Conservation (phyloP, 2,329 filamentous ascomycete genomes). For the Penicillium aurantiogriseum region DNA sequence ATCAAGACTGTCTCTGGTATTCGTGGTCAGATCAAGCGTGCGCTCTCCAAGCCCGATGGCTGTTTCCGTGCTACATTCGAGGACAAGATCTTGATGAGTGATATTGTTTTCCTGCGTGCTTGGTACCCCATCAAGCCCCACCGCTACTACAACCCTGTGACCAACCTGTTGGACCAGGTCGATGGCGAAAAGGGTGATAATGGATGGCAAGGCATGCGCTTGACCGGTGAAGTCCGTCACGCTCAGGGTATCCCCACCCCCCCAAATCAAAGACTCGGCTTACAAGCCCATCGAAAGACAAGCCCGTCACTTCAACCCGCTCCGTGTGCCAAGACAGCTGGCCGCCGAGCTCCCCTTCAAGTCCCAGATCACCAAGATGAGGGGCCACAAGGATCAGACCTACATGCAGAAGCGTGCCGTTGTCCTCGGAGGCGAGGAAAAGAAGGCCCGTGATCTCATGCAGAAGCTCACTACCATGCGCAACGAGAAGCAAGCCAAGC, state of each 20-base stretch:
- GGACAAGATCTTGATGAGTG: slow-evolving; percentile 95
- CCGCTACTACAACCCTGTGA: slow-evolving; percentile 95
- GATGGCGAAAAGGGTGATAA: slow-evolving; percentile 32
- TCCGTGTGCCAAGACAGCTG: slow-evolving; percentile 49
- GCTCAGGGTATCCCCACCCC: slow-evolving; percentile 74
- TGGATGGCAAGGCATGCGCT: slow-evolving; percentile 84
- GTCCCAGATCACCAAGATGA: slow-evolving; percentile 80
- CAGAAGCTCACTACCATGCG: slow-evolving; percentile 87
- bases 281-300: slow-evolving; percentile 66
- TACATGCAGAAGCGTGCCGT: slow-evolving; percentile 96
- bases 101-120: slow-evolving; percentile 92
- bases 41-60: slow-evolving; percentile 87
- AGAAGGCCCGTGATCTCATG: slow-evolving; percentile 81
- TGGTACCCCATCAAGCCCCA: slow-evolving; percentile 97
- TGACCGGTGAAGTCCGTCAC: slow-evolving; percentile 86
- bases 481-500: slow-evolving; percentile 85
- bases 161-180: slow-evolving; percentile 72
- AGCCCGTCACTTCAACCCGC: slow-evolving; percentile 72
- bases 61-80: slow-evolving; percentile 97
- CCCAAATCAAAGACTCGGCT: slow-evolving; percentile 76
- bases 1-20: slow-evolving; percentile 96
- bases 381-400: slow-evolving; percentile 74
- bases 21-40: slow-evolving; percentile 94
- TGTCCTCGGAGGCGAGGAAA: slow-evolving; percentile 81
- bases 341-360: slow-evolving; percentile 87